Base-by-base conservation (phyloP, 139 green algal species). In the Astrephomene gubernaculifera region DNA sequence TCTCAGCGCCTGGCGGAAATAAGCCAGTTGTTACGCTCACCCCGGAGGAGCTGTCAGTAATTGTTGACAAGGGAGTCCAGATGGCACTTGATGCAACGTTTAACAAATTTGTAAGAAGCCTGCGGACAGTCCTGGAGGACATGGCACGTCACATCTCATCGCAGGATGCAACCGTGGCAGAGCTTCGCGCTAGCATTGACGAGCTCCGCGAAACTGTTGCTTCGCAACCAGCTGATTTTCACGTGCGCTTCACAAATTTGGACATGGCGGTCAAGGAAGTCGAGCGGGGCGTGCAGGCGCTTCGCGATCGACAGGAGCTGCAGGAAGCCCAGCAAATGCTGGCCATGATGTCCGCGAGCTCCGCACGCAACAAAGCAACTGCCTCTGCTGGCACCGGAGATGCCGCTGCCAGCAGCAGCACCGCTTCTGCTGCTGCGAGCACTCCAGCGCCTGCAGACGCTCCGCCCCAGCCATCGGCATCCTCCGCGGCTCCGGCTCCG, bases 301-400 rank as follows among this genome's bases (percentile, higher is more conserved):
- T 95, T n/a, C 65, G 89, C 1, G 92, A 95, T 78, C 89, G 88
- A 60, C 88, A 92, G 63, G 92, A 95, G 88, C 86, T 95, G 14
- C 64, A 88, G 3, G 90, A 95, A 61, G 92, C 92, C 22, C 90
- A 94, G 68, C 73, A 87, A 29, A 78, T 91, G 87, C 90, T 95
- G 12, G 90, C 90, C 1, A 89, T 86, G 67, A 79, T 91, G 38
- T 90, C 89, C 31, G 60, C 68, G 49, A 29, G 81, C 24, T 5
- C 54, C 38, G 25, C 36, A 76, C 35, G 70, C 24, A 41, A 4
- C 27, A 86, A 83, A 52, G 35, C 81, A 67, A 54, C 68, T 33
- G 31, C 65, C 33, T 19, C 65, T 2, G 65, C 5, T 31, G 72
- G 21, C 41, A 6, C 61, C 61, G 65, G 63, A 25, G 64, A 71